Evolutionary conservation across 2,329 filamentous ascomycete genomes (phyloP).

Genomic region (Dactylonectria estremocensis): DNA sequence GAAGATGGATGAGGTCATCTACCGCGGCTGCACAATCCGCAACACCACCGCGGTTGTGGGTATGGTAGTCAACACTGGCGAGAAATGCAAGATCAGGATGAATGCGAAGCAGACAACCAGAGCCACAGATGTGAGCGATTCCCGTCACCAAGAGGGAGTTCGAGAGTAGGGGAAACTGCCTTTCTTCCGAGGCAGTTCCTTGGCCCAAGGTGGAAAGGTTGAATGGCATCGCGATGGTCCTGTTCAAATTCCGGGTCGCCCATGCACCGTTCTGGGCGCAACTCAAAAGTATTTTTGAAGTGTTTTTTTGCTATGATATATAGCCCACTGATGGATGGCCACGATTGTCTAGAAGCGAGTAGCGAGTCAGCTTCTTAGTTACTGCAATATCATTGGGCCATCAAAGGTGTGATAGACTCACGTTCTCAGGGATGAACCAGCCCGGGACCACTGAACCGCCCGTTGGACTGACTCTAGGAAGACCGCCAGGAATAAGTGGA

Average conservation of each 20-base stretch:
- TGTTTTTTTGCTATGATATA: constrained; percentile 20
- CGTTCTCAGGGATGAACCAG: not conserved
- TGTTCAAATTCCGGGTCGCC: constrained; percentile 1
- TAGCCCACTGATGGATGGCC: constrained; percentile 22
- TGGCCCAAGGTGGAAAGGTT: constrained; percentile 24
- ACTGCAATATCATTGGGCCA: not conserved
- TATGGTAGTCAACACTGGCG: constrained; percentile 18
- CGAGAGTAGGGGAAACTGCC: constrained; percentile 1
- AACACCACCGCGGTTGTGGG: constrained; percentile 79
- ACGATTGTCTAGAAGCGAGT: constrained; percentile 11
- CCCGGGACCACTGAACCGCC: not conserved
- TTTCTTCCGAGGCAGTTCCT: constrained; percentile 26
- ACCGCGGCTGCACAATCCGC: constrained; percentile 63
- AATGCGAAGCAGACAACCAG: constrained; percentile 7
- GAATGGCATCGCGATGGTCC: constrained; percentile 18
- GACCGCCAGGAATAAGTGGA: not conserved
- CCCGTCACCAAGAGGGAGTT: not conserved
- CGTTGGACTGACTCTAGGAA: not conserved
- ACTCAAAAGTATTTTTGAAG: constrained; percentile 22
- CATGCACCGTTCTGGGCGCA: constrained; percentile 28
- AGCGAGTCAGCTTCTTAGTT: constrained; percentile 1
- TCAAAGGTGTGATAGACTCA: constrained; percentile 6
- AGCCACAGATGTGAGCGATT: not conserved
- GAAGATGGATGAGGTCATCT: constrained; percentile 20
- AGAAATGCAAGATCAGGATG: constrained; percentile 22